phyloP scores from a whole-genome alignment of 2,329 filamentous ascomycete genomes.

The Colletotrichum musae region DNA sequence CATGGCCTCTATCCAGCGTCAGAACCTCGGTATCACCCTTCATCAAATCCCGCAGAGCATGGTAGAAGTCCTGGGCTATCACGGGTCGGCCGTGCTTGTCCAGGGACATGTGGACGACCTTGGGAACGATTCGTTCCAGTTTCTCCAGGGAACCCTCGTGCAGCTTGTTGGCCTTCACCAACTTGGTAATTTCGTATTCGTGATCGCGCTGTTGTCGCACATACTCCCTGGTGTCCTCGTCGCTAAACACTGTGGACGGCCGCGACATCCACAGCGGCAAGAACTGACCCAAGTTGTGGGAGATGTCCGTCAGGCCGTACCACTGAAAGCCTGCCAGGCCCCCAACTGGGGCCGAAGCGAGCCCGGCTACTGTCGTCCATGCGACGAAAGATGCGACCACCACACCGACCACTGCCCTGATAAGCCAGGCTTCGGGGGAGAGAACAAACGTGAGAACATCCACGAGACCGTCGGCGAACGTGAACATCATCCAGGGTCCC shows the following conservation, averaged over 20 bases:
- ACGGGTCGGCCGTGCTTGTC: conserved; percentile 65
- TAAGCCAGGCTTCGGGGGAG: conserved; percentile 22
- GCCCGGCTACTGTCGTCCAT: conserved; percentile 20
- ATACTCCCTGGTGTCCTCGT: conserved; percentile 32
- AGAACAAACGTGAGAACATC: conserved; percentile 22
- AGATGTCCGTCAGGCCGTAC: conserved; percentile 45
- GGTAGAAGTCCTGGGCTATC: conserved; percentile 75
- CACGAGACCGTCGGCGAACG: conserved; percentile 22
- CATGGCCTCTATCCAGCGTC: conserved; percentile 58
- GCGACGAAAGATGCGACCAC: not conserved
- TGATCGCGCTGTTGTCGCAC: conserved; percentile 43
- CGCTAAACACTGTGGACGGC: conserved; percentile 32
- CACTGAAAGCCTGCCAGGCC: conserved; percentile 40
- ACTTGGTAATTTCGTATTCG: conserved; percentile 48
- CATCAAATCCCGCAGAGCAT: conserved; percentile 72
- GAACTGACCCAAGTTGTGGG: conserved; percentile 48
- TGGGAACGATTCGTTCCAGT: conserved; percentile 67
- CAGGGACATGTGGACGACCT: conserved; percentile 68
- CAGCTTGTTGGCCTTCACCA: conserved; percentile 50
- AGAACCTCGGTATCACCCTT: conserved; percentile 63
- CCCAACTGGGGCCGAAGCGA: conserved; percentile 17
- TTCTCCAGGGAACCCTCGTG: conserved; percentile 57
- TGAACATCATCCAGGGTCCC: conserved; percentile 25
- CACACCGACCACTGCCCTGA: conserved; percentile 16
- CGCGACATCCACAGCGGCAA: conserved; percentile 44